Conservation (phyloP, 441 rosid species). For the Rhodomyrtus psidioides region DNA sequence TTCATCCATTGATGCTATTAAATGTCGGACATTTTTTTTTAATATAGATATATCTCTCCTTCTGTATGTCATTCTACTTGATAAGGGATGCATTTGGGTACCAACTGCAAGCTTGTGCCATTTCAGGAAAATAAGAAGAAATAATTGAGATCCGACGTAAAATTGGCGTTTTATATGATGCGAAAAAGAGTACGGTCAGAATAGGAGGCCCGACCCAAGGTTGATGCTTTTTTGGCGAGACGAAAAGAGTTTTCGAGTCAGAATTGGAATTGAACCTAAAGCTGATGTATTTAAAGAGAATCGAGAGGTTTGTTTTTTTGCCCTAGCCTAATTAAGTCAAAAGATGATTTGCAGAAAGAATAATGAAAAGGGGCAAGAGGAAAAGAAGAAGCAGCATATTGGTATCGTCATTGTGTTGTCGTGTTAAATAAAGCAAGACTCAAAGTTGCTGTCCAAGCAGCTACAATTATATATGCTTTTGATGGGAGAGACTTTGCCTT, state of each 20-base stretch:
- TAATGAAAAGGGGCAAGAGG: not conserved
- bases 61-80: not conserved
- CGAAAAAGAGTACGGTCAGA: accelerated
- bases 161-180: not conserved
- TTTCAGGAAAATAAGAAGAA: not conserved
- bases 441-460: conserved; percentile 5
- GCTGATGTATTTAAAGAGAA: not conserved
- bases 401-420: conserved; percentile 34
- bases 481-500: conserved; percentile 8
- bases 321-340: not conserved
- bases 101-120: not conserved
- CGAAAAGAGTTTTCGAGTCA: not conserved
- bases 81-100: not conserved
- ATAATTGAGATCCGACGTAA: not conserved
- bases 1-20: not conserved
- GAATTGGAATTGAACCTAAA: not conserved
- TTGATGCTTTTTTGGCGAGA: not conserved
- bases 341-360: not conserved
- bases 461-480: conserved; percentile 2
- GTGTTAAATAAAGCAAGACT: conserved; percentile 15
- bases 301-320: not conserved
- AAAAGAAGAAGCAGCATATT: conserved; percentile 29
- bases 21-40: not conserved
- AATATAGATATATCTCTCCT: not conserved
- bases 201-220: not conserved